These are phyloP conservation scores for Coffea humblotiana DNA, from an alignment of 305 asterid species.

Conservation along the genomic window DNA sequence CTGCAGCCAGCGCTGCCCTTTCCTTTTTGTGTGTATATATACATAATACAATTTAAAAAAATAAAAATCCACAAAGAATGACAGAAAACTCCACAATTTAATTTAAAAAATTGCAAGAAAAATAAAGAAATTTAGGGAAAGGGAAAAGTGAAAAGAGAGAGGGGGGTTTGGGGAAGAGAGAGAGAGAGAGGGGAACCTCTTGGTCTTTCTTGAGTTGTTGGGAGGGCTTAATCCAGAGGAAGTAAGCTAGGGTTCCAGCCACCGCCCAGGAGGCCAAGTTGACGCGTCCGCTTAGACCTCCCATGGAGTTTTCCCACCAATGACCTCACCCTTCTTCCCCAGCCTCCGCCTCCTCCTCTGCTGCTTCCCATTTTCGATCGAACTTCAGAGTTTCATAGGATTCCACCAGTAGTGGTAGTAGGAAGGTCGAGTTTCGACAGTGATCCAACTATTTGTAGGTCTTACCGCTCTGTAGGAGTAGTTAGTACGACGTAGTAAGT, in stretches of 20 bases:
- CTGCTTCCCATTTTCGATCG: neutral
- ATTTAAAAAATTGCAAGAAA: no score
- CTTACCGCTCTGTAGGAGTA: no score
- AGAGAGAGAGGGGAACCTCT: constrained; percentile 38
- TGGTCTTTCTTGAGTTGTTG: constrained; percentile 82
- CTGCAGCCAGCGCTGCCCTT: constrained; percentile 71
- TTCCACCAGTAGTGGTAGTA: no score
- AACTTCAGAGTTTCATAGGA: no score
- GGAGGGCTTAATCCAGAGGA: constrained; percentile 89
- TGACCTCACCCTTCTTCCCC: constrained; percentile 59
- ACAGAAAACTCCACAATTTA: no score
- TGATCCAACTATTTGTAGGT: no score
- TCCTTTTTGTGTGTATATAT: constrained; percentile 34
- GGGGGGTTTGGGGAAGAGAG: no score
- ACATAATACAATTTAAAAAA: neutral
- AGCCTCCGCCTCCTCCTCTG: constrained; percentile 57
- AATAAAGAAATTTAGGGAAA: no score
- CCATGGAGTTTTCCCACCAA: constrained; percentile 75
- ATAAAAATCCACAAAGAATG: neutral
- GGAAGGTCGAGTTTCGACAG: no score
- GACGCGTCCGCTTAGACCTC: constrained; percentile 50
- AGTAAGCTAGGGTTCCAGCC: constrained; percentile 97
- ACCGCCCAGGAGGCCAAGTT: constrained; percentile 89
- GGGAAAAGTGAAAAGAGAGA: no score
- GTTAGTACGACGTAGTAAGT: no score